Conservation (phyloP, 2,329 filamentous ascomycete genomes). For the Hymenoscyphus scutula region DNA sequence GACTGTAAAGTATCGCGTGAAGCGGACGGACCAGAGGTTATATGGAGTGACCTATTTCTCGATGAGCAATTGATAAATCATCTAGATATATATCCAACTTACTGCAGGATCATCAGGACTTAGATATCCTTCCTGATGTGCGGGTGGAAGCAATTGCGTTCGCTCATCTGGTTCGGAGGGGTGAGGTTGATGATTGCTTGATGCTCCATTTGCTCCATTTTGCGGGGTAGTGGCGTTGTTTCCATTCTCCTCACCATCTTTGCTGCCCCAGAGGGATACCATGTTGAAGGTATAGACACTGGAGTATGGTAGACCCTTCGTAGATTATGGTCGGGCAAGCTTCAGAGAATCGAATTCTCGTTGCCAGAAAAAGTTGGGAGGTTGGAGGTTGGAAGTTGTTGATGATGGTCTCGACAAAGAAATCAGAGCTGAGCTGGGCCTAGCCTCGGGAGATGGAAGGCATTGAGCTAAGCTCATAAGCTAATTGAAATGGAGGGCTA, state of each 20-base stretch:
- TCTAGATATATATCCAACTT: slow-evolving; percentile 34
- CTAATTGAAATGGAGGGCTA: neutral
- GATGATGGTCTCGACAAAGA: neutral
- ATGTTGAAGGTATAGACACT: slow-evolving; percentile 32
- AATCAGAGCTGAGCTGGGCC: neutral
- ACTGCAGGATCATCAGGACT: slow-evolving; percentile 81
- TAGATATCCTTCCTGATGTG: slow-evolving; percentile 50
- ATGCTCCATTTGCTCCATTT: slow-evolving; percentile 31
- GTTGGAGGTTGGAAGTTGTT: neutral
- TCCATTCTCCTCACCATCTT: slow-evolving; percentile 40
- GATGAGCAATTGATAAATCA: neutral
- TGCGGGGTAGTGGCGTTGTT: slow-evolving; percentile 8
- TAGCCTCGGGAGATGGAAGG: neutral
- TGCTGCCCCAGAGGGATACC: slow-evolving; percentile 56
- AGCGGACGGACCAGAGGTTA: slow-evolving; percentile 88
- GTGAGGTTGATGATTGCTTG: slow-evolving; percentile 31
- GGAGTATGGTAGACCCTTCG: neutral
- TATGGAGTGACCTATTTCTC: slow-evolving; percentile 69
- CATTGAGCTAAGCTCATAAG: neutral
- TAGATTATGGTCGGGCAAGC: neutral
- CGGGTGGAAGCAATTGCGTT: slow-evolving; percentile 40
- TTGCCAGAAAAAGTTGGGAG: neutral
- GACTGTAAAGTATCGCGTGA: slow-evolving; percentile 74
- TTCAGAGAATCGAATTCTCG: neutral
- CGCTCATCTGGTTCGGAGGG: slow-evolving; percentile 54